These are phyloP conservation scores for Symbiodinium natans DNA, from an alignment of 73 alveolate species.

Conservation along the genomic window DNA sequence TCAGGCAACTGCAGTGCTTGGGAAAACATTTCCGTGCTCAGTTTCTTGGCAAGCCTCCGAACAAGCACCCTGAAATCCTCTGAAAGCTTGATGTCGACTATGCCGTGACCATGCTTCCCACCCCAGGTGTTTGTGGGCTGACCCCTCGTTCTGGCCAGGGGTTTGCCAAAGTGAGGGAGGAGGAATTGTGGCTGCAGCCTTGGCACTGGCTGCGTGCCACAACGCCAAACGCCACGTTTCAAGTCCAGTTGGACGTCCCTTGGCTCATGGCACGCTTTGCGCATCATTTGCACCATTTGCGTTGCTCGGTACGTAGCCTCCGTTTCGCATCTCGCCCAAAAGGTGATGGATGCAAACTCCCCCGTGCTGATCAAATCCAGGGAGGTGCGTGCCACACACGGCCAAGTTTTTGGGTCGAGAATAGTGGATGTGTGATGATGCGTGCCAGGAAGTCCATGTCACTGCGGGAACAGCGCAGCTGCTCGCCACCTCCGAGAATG, in stretches of 20 bases:
- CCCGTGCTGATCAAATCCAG: slow-evolving; percentile 52
- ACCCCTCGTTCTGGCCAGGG: slow-evolving; percentile 52
- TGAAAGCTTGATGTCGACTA: neutral
- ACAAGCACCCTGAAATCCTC: neutral
- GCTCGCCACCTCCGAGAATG: slow-evolving; percentile 27
- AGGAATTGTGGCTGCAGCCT: slow-evolving; percentile 42
- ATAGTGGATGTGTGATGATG: too few species aligned
- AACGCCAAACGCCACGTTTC: slow-evolving; percentile 19
- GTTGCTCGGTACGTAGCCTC: neutral
- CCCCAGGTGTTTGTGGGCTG: slow-evolving; percentile 20
- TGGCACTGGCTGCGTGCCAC: slow-evolving; percentile 55
- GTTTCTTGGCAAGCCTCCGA: neutral
- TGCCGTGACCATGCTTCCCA: too few species aligned
- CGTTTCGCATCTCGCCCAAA: too few species aligned
- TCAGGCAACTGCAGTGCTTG: neutral
- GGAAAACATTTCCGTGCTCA: neutral
- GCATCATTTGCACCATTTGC: neutral
- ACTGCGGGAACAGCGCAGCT: slow-evolving; percentile 39
- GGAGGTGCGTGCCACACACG: too few species aligned
- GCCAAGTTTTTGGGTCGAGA: neutral
- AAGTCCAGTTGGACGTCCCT: slow-evolving; percentile 31
- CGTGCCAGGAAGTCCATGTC: neutral
- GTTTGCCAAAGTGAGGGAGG: neutral
- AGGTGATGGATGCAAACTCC: slow-evolving; percentile 47
- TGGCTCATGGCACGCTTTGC: neutral